A percentile compares a stretch with the other conserved stretches of the same genome.
Conservation (phyloP, 441 rosid genomes). For the Bruguiera hainesii region DNA sequence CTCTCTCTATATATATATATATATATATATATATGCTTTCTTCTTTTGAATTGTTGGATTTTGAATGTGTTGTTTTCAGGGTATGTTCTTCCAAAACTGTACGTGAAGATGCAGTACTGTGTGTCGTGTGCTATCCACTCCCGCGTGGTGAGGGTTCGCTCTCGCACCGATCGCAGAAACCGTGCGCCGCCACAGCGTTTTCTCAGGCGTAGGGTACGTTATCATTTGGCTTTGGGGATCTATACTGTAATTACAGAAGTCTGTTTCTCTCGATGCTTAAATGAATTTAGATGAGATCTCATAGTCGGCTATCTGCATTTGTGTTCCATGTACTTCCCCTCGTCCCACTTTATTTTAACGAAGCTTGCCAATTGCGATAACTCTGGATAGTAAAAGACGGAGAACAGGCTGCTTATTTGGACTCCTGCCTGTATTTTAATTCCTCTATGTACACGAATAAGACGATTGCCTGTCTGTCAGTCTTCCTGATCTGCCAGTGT, state of each 20-base stretch:
- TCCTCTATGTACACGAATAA: too few relatives aligned
- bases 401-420: too few relatives aligned
- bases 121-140: conserved; percentile 92
- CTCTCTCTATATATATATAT: not conserved
- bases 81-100: conserved; percentile 80
- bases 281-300: too few relatives aligned
- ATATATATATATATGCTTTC: not conserved
- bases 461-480: too few relatives aligned
- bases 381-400: too few relatives aligned
- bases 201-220: conserved; percentile 72
- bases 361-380: too few relatives aligned
- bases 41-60: not conserved
- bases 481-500: too few relatives aligned
- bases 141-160: conserved; percentile 86
- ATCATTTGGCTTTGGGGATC: not conserved
- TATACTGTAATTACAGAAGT: not conserved
- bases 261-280: not conserved
- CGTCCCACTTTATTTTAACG: too few relatives aligned
- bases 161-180: conserved; percentile 67
- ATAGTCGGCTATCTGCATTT: too few relatives aligned
- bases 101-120: conserved; percentile 86
- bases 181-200: conserved; percentile 90
- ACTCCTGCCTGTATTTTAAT: too few relatives aligned
- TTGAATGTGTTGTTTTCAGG: conserved; percentile 29
- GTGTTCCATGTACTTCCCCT: too few relatives aligned